A percentile compares a stretch with the other conserved stretches of the same genome.
Conservation (phyloP, 306 rosid species). For the Betula pendula region DNA sequence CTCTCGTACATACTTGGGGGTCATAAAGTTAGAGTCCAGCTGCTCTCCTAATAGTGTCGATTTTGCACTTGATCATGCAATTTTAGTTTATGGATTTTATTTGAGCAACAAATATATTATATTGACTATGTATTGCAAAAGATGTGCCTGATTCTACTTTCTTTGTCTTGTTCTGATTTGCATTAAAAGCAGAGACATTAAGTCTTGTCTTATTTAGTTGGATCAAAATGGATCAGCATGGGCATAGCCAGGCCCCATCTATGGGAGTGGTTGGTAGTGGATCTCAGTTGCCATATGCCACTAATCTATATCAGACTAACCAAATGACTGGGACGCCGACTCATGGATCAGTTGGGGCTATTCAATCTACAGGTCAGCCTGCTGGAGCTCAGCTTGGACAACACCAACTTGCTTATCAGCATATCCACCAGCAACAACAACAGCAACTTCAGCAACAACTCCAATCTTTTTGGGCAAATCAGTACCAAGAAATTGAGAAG, state of each 20-base stretch:
- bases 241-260: conserved; percentile 38
- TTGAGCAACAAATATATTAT: background rate
- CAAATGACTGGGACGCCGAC: conserved; percentile 37
- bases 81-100: background rate
- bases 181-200: background rate
- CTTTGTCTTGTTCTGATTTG: background rate
- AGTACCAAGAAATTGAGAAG: conserved; percentile 58
- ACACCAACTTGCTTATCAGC: conserved; percentile 65
- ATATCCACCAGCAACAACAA: conserved; percentile 53
- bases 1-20: background rate
- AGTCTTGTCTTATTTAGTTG: conserved; percentile 13
- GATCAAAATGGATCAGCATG: conserved; percentile 46
- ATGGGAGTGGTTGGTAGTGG: conserved; percentile 45
- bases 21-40: background rate
- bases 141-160: background rate
- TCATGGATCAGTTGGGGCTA: conserved; percentile 33
- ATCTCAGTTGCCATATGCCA: conserved; percentile 41
- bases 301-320: conserved; percentile 38
- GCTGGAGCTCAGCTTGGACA: conserved; percentile 54
- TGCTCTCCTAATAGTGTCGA: background rate
- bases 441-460: conserved; percentile 63
- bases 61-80: background rate
- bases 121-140: background rate
- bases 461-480: conserved; percentile 56
- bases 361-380: conserved; percentile 49